A percentile compares a stretch with the other conserved stretches of the same genome.
Evolutionary conservation across 2,329 filamentous ascomycete species (phyloP).

Genomic region (Alternaria sp.): DNA sequence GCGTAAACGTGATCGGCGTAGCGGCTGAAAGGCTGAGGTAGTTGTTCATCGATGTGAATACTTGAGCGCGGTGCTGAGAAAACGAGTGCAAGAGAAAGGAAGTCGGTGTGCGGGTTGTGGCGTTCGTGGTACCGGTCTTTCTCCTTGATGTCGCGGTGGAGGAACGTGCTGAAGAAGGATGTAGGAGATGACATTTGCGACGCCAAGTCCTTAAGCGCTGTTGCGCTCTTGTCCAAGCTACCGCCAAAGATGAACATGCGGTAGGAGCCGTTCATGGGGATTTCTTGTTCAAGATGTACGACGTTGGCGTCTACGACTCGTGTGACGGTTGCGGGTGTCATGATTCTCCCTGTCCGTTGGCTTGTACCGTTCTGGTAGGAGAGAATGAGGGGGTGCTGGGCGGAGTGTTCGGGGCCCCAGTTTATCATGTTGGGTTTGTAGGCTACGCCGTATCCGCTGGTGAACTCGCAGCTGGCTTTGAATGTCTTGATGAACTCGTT

Average conservation of each 20-base stretch:
- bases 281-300: constrained; percentile 87
- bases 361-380: constrained; percentile 61
- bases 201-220: constrained; percentile 74
- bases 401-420: constrained; percentile 77
- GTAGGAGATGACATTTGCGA: constrained; percentile 66
- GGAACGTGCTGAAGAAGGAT: constrained; percentile 76
- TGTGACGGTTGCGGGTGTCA: constrained; percentile 82
- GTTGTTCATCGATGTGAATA: constrained; percentile 75
- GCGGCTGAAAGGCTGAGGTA: constrained; percentile 73
- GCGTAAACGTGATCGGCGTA: constrained; percentile 87
- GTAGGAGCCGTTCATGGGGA: constrained; percentile 88
- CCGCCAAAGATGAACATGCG: constrained; percentile 88
- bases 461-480: constrained; percentile 91
- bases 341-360: constrained; percentile 74
- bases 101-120: constrained; percentile 82
- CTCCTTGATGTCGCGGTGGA: constrained; percentile 64
- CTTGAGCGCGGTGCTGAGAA: constrained; percentile 71
- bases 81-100: constrained; percentile 80
- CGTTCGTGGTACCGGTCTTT: constrained; percentile 70
- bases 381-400: constrained; percentile 73
- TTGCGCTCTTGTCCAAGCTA: constrained; percentile 61
- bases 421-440: constrained; percentile 85
- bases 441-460: constrained; percentile 86
- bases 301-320: constrained; percentile 88
- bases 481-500: constrained; percentile 89